Evolutionary conservation across 768 basidiomycete genomes (phyloP).

Genomic region (Xerocomus brunneocitrinus): DNA sequence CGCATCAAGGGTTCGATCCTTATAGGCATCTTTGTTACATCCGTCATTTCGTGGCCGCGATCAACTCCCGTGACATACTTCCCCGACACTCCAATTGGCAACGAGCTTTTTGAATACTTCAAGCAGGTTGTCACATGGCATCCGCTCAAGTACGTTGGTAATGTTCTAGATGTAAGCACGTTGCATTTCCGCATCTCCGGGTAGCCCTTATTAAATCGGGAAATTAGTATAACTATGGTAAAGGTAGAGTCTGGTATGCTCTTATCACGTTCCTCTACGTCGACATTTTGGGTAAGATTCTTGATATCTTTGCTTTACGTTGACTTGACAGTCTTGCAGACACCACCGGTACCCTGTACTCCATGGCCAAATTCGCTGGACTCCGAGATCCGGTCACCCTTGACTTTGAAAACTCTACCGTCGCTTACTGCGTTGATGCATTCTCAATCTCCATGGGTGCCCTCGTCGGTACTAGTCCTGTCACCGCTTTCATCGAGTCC

Average conservation of each 20-base stretch:
- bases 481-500: slow-evolving; percentile 79
- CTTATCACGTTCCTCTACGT: slow-evolving; percentile 88
- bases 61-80: slow-evolving; percentile 76
- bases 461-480: slow-evolving; percentile 74
- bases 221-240: slow-evolving; percentile 46
- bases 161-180: slow-evolving; percentile 57
- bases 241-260: slow-evolving; percentile 82
- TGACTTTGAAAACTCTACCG: slow-evolving; percentile 80
- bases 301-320: not conserved
- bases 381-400: slow-evolving; percentile 78
- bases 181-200: not conserved
- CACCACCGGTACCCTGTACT: slow-evolving; percentile 71
- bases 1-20: slow-evolving; percentile 80
- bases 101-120: slow-evolving; percentile 78
- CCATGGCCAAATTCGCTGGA: slow-evolving; percentile 91
- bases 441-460: slow-evolving; percentile 80
- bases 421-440: slow-evolving; percentile 81
- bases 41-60: slow-evolving; percentile 87
- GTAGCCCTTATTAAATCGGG: slow-evolving; percentile 4
- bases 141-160: slow-evolving; percentile 55
- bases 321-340: slow-evolving; percentile 17
- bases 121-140: slow-evolving; percentile 79
- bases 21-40: slow-evolving; percentile 79
- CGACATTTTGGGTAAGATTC: slow-evolving; percentile 63
- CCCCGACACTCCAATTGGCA: slow-evolving; percentile 64